Base-by-base conservation (phyloP, 192 early-diverging fungal genomes). In the Umbelopsis sp. region DNA sequence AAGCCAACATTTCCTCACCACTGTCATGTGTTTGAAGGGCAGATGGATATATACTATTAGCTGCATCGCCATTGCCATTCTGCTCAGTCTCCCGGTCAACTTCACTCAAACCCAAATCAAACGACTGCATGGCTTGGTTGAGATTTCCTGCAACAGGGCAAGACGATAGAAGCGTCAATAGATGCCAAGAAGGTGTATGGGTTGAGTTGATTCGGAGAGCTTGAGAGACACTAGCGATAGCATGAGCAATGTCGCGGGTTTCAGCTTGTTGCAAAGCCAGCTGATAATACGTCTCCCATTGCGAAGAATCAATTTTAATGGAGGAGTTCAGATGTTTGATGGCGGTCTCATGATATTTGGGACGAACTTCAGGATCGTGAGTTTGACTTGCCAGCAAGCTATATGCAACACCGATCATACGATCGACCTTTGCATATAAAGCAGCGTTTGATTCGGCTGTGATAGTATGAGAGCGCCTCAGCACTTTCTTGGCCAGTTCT, bases 151-250 rank as follows among this genome's bases (percentile, higher is more conserved):
- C 85, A n/a, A 44, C 47, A 33, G 78, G 74, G 16, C 88, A 85
- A 16, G 92, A 90, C 2, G 87, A 79, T 15, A 90, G 74, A 61
- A 92, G 80, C 7, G 78, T 89, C 30, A 94, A 67, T n/a, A 94
- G 76, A 69, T 94, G 89, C 91, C 91, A 94, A 11, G 91, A 89
- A 35, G 88, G 84, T 41, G 91, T 79, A 48, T 91, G 83, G 8
- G 72, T 69, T 0, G 86, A 64, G 30, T 88, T 81, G 46, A 89
- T 65, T 33, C 71, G 73, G 22, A 91, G 67, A 4, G 87, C 86
- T 41, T 85, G 80, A 65, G 83, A 88, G 3, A 87, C 79, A 15
- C 81, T 67, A 16, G 65, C 50, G 10, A 86, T 84, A 6, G 92
- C 91, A 37, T 83, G 80, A 7, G 76, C 35, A 23, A 90, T 81